These are phyloP conservation scores for Musa acuminata DNA, from an alignment of 176 grass and related monocot genomes.

Conservation along the genomic window DNA sequence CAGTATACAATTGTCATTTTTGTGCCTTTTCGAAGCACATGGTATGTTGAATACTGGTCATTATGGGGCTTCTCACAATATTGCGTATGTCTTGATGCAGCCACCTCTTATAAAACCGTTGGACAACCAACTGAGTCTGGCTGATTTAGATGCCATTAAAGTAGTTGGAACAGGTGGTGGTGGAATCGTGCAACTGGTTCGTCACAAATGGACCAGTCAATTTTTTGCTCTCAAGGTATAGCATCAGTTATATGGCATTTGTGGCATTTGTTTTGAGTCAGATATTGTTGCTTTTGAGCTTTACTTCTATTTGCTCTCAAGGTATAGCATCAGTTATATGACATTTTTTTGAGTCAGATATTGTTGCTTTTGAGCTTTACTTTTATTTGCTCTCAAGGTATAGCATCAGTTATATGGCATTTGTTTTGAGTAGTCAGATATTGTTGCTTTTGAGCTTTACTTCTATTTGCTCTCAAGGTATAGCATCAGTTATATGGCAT, in stretches of 20 bases:
- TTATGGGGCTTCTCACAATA: background rate
- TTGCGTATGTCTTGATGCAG: constrained; percentile 31
- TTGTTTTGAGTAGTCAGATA: no score
- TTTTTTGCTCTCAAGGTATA: constrained; percentile 98
- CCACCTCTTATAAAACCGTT: constrained; percentile 46
- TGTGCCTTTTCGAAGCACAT: background rate
- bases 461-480: no score
- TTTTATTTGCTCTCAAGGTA: constrained; percentile 81
- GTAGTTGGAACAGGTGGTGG: constrained; percentile 87
- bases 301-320: constrained; percentile 55
- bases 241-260: background rate
- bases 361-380: background rate
- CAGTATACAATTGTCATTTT: no score
- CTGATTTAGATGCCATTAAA: constrained; percentile 79
- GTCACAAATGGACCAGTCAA: constrained; percentile 94
- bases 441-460: no score
- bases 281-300: no score
- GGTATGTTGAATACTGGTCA: background rate
- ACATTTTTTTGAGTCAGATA: background rate
- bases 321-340: constrained; percentile 30
- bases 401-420: background rate
- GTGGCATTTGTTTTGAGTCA: no score
- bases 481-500: no score
- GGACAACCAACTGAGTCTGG: constrained; percentile 68
- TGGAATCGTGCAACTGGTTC: constrained; percentile 84